Evolutionary conservation across 106 monocot genomes (phyloP).

Genomic region (Acanthochlamys bracteata): DNA sequence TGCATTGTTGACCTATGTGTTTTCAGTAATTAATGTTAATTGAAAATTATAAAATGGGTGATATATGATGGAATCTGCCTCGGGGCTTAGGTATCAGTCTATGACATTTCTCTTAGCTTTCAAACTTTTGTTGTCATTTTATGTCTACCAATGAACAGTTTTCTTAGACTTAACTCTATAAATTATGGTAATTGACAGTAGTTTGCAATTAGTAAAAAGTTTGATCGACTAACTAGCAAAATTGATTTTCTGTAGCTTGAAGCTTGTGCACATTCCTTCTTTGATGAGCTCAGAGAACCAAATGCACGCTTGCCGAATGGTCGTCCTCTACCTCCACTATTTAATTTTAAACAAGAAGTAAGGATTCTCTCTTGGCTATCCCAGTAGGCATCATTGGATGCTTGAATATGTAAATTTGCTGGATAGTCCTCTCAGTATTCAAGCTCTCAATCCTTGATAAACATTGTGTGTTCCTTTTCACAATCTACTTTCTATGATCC

Average conservation of each 20-base stretch:
- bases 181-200: neutral
- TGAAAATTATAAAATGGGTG: no score
- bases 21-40: no score
- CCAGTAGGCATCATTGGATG: neutral
- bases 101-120: no score
- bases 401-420: neutral
- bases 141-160: no score
- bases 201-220: neutral
- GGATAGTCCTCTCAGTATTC: neutral
- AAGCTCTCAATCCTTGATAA: neutral
- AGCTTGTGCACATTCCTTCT: conserved; percentile 60
- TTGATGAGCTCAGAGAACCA: conserved; percentile 50
- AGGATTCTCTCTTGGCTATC: neutral
- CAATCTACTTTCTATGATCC: neutral
- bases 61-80: no score
- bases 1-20: no score
- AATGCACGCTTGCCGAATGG: conserved; percentile 57
- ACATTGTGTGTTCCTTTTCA: neutral
- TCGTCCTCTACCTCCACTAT: conserved; percentile 47
- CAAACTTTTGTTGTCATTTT: no score
- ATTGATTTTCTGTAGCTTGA: conserved; percentile 33
- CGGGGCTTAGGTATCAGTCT: no score
- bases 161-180: no score
- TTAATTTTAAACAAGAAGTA: conserved; percentile 57
- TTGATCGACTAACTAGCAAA: neutral